These are phyloP conservation scores for Fusarium gaditjirri DNA, from an alignment of 2,329 filamentous ascomycete species.

Conservation along the genomic window DNA sequence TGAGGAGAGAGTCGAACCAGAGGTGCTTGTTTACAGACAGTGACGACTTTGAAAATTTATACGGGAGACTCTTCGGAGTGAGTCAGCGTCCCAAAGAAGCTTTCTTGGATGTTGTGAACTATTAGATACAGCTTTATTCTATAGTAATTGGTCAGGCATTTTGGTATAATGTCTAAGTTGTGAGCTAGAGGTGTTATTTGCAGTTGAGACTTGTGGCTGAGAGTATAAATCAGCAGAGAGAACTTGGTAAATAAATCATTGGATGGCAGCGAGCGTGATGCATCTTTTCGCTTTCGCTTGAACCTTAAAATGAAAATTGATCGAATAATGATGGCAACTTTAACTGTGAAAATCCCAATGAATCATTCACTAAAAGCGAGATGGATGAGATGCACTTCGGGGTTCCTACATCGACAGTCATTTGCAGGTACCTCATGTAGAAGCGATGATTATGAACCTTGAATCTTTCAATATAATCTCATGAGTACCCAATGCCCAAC, in stretches of 20 bases:
- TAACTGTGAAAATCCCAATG: too few species aligned
- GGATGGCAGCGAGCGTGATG: too few species aligned
- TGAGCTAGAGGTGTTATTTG: too few species aligned
- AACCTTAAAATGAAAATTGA: neutral
- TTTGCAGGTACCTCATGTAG: neutral
- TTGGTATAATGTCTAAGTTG: too few species aligned
- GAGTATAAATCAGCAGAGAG: too few species aligned
- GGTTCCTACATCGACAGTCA: neutral
- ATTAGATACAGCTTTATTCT: neutral
- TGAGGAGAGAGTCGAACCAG: fast-evolving
- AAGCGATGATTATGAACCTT: fast-evolving
- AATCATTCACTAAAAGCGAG: too few species aligned
- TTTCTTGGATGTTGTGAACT: neutral
- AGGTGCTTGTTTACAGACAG: neutral
- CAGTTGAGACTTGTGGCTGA: too few species aligned
- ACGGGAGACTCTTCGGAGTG: fast-evolving
- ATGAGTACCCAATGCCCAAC: neutral
- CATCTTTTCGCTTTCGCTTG: neutral
- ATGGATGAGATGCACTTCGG: too few species aligned
- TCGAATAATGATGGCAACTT: too few species aligned
- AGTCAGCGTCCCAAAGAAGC: neutral
- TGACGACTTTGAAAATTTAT: fast-evolving
- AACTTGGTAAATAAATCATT: neutral
- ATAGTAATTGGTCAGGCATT: too few species aligned
- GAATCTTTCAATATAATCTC: fast-evolving